Evolutionary conservation across 257 asterid genomes (phyloP).

Genomic region (Agastache rugosa): DNA sequence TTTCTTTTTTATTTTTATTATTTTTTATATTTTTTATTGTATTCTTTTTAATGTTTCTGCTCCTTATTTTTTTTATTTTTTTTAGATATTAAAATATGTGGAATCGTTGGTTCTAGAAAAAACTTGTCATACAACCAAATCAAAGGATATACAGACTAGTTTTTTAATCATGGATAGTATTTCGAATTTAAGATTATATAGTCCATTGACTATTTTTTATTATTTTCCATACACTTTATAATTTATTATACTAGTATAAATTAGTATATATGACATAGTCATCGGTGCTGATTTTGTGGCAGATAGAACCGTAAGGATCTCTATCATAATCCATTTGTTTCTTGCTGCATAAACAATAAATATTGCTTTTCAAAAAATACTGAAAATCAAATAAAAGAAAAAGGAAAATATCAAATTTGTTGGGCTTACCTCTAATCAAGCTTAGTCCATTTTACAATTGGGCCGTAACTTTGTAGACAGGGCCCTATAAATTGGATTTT

Average conservation of each 20-base stretch:
- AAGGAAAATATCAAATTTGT: neutral
- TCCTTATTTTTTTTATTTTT: neutral
- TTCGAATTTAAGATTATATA: no score
- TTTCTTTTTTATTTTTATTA: neutral
- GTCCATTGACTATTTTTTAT: no score
- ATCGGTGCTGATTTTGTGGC: neutral
- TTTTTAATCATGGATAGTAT: no score
- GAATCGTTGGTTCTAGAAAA: neutral
- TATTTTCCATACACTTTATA: no score
- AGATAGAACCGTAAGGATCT: neutral
- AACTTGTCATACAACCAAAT: neutral
- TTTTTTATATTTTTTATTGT: neutral
- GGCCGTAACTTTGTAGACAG: neutral
- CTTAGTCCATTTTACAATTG: neutral
- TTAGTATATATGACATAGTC: neutral
- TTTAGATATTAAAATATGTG: neutral
- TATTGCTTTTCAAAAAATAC: neutral
- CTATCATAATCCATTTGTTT: neutral
- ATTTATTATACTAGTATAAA: no score
- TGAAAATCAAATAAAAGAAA: neutral
- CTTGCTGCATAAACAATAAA: conserved; percentile 1
- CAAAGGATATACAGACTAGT: neutral
- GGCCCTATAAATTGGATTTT: no score
- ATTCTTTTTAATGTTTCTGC: neutral
- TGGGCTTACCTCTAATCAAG: neutral